Percentiles rank a stretch among this genome's conserved stretches.
Evolutionary conservation across 768 basidiomycete species (phyloP).

Genomic region (Jaapia argillacea): DNA sequence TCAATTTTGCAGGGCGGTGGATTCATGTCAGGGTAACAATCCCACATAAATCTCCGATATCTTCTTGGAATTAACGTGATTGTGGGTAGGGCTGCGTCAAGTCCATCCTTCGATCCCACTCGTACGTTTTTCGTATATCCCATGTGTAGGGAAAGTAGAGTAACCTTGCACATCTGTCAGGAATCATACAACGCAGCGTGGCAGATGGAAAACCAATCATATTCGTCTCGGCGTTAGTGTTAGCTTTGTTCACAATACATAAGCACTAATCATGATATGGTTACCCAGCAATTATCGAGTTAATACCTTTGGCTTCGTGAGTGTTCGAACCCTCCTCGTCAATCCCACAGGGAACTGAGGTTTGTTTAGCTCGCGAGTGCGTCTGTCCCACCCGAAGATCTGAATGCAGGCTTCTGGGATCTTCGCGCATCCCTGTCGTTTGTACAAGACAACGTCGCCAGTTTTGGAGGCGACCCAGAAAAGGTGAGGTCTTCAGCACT

Average conservation of each 20-base stretch:
- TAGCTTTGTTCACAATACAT: too few relatives aligned
- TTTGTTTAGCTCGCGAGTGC: constrained; percentile 43
- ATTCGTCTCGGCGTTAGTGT: constrained; percentile 49
- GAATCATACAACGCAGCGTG: constrained; percentile 37
- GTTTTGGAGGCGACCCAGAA: constrained; percentile 31
- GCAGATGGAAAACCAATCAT: constrained; percentile 40
- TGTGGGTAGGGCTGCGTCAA: constrained; percentile 34
- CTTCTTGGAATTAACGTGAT: constrained; percentile 16
- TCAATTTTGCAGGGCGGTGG: constrained; percentile 35
- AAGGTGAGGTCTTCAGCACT: too few relatives aligned
- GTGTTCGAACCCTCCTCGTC: too few relatives aligned
- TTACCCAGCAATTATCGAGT: constrained; percentile 45
- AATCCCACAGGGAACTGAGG: too few relatives aligned
- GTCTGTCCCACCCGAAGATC: constrained; percentile 31
- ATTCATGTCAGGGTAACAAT: constrained; percentile 33
- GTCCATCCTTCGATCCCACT: constrained; percentile 33
- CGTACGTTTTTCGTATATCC: too few relatives aligned
- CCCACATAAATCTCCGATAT: constrained; percentile 27
- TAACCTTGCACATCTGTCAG: too few relatives aligned
- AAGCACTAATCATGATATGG: too few relatives aligned
- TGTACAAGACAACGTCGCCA: constrained; percentile 23
- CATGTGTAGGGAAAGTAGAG: too few relatives aligned
- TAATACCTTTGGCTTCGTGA: constrained; percentile 48
- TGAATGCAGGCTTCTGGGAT: constrained; percentile 27
- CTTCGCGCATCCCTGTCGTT: constrained; percentile 22